Conservation (phyloP, 495 filamentous ascomycete genomes). For the Trichoderma orchidacearum region DNA sequence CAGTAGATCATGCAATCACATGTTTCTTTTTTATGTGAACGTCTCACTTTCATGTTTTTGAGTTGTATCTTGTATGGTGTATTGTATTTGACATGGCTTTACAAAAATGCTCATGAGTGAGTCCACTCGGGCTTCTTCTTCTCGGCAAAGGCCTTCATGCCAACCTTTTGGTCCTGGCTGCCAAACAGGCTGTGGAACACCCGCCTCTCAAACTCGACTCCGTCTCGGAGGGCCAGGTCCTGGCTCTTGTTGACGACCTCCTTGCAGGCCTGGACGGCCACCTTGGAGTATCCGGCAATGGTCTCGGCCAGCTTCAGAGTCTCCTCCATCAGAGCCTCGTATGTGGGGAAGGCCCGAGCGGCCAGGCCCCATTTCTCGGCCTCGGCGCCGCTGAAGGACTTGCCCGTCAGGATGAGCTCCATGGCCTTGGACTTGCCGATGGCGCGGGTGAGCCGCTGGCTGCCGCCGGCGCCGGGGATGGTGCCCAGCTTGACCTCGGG, state of each 20-base stretch:
- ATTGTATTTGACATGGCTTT: background rate
- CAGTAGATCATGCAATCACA: too few relatives aligned
- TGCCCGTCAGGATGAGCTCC: conserved; percentile 85
- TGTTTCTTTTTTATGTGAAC: background rate
- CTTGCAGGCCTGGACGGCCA: conserved; percentile 84
- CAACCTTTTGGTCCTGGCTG: conserved; percentile 91
- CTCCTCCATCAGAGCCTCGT: conserved; percentile 69
- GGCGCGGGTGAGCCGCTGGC: conserved; percentile 74
- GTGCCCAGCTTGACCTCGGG: conserved; percentile 91
- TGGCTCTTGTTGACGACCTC: conserved; percentile 97
- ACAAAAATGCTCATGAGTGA: conserved; percentile 43
- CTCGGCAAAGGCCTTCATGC: conserved; percentile 89
- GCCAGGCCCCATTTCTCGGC: conserved; percentile 87
- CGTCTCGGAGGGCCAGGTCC: conserved; percentile 72
- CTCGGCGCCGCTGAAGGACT: conserved; percentile 65
- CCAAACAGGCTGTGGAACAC: conserved; percentile 91
- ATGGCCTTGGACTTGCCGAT: conserved; percentile 86
- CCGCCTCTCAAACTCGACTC: conserved; percentile 85
- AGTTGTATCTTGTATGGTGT: background rate
- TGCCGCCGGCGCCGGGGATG: conserved; percentile 86
- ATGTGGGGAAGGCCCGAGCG: conserved; percentile 62
- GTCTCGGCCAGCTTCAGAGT: conserved; percentile 71
- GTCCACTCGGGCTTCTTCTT: conserved; percentile 92
- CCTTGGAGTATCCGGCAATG: conserved; percentile 67
- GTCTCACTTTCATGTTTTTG: too few relatives aligned